phyloP scores from a whole-genome alignment of 495 filamentous ascomycete genomes.

The Sporormia fimetaria region DNA sequence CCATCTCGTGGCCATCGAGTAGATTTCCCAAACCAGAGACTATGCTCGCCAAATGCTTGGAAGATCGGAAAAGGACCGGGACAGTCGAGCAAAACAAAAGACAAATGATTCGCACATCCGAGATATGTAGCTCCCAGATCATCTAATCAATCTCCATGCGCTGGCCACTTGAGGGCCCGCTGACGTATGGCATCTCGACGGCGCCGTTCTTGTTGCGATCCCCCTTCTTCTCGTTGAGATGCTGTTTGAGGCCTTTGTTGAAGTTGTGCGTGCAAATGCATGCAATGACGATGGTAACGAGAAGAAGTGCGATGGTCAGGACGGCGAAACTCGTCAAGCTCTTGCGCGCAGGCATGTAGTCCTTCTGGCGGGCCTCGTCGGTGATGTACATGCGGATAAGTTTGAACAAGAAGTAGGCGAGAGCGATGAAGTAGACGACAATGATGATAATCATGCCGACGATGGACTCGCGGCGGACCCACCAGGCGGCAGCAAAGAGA shows the following conservation, averaged over 20 bases:
- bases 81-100: not conserved
- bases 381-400: conserved; percentile 83
- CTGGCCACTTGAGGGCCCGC: conserved; percentile 42
- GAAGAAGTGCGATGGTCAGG: conserved; percentile 77
- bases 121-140: no score
- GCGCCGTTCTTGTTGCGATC: conserved; percentile 45
- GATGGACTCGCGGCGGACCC: conserved; percentile 68
- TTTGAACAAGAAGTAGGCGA: conserved; percentile 98
- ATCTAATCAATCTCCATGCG: conserved; percentile 83
- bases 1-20: no score
- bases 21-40: no score
- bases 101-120: no score
- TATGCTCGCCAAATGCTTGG: no score
- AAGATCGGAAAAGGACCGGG: no score
- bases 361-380: conserved; percentile 27
- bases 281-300: conserved; percentile 81
- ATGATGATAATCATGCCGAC: conserved; percentile 69
- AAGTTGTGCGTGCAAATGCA: conserved; percentile 84
- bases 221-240: conserved; percentile 56
- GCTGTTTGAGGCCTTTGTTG: conserved; percentile 76
- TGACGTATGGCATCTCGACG: conserved; percentile 52
- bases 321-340: conserved; percentile 87
- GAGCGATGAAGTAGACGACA: conserved; percentile 72
- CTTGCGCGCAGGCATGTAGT: conserved; percentile 62
- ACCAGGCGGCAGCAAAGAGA: conserved; percentile 70